Evolutionary conservation across 805 yeast genomes (phyloP), one percentile per base, ranked within the genome.

Genomic region (Wickerhamomyces rabaulensis): DNA sequence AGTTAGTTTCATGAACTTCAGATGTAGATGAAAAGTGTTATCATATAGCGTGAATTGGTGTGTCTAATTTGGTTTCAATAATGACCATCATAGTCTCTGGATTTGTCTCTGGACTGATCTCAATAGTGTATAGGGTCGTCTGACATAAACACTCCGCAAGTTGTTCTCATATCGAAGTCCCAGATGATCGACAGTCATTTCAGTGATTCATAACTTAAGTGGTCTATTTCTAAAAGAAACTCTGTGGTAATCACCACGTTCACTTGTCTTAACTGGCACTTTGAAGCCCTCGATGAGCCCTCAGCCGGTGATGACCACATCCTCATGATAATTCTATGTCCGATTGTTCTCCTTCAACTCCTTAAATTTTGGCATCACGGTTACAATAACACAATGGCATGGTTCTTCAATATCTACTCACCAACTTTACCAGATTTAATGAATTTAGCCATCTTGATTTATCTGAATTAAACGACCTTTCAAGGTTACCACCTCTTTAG

Each of bases 381-480:
- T 27, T 27, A 13, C 3, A 27, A 4, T 27, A 13, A 12, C 12
- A 27, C n/a, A 3, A n/a, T 27, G n/a, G 20, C 20, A 16, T 33
- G 12, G 4, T 7, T 10, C 4, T 9, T 3, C 8, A 3, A 15
- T 16, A 33, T 33, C 47, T 78, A 84, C 94, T 74, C 84, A 85
- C 92, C 62, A 86, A 92, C 99, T 54, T 60, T 60, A 84, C 97
- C 97, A 75, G 98, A 87, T 82, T 92, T 94, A 79, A 94, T 84
- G 86, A 94, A 92, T 80, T 94, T 94, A 80, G 96, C 96, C 97
- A 90, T 91, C 78, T 69, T 67, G 49, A 55, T 36, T 25, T 26
- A 45, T 21, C 29, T 45, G 25, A 40, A 9, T n/a, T 25, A 37
- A 17, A 12, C 37, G 4, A 16, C 26, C 7, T 19, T 31, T 41